Evolutionary conservation across 768 basidiomycete species (phyloP), one percentile per base, ranked within the genome.

Genomic region (Boletus coccyginus): DNA sequence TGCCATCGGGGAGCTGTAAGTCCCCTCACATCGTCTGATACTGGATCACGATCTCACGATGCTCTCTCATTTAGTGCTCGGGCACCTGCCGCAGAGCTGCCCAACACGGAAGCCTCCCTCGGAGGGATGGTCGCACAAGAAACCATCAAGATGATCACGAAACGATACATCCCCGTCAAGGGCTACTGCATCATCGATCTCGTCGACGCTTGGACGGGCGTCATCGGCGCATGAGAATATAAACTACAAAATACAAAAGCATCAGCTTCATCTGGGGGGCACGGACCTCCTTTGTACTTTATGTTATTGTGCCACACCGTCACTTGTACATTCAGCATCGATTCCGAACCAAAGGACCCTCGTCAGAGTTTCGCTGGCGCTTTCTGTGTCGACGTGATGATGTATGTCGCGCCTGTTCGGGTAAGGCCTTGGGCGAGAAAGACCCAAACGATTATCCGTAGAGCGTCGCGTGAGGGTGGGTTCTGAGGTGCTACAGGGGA

Each of bases 81-180:
- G 2, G 79, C 92, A 9, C 91, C 90, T 3, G 85, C 81, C 0
- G 87, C 92, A 4, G 93, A 96, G 64, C 74, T 98, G 4, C 96
- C 96, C 7, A 98, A 94, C 61, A 94, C 87, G 2, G 92, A 96
- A 0, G 95, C 95, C 2, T 85, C 98, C 66, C 76, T 98, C 1
- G 97, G 97, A 2, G 97, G 97, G 3, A 72, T 98, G 36, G 88
- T 98, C 19, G 94, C 95, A 27, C 97, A 99, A 64, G 97, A 99
- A 69, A 86, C 87, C 7, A 98, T 98, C 79, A 98, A 99, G 80
- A 80, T 98, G 74, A 88, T 96, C 65, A 99, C 96, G 55, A 86
- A 85, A 65, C 97, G 98, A 72, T 99, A 99, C 68, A 81, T 95
- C 14, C 95, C 97, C 9, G 81, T 96, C 59, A 84, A 88, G 58